Evolutionary conservation across 768 basidiomycete genomes (phyloP).

Genomic region (Heimioporus sp.): DNA sequence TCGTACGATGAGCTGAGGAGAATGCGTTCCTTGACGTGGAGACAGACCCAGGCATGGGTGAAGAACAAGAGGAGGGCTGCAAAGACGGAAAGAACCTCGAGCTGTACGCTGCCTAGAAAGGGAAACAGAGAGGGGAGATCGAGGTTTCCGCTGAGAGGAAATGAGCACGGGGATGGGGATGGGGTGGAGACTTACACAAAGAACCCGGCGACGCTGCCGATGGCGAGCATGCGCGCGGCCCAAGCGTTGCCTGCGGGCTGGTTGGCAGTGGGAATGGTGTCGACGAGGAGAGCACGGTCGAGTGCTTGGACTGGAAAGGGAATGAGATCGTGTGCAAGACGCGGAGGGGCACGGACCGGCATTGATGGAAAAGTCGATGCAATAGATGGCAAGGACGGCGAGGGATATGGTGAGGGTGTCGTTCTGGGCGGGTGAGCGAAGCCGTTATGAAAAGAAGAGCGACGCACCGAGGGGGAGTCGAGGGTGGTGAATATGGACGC

Average conservation of each 20-base stretch:
- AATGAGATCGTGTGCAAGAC: neutral
- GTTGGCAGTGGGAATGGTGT: conserved; percentile 67
- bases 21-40: conserved; percentile 70
- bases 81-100: conserved; percentile 78
- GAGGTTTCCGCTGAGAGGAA: conserved; percentile 63
- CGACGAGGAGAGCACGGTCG: conserved; percentile 88
- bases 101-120: conserved; percentile 73
- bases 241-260: conserved; percentile 92
- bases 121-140: conserved; percentile 70
- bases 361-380: conserved; percentile 65
- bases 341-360: conserved; percentile 35
- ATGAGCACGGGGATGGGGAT: neutral
- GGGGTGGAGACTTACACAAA: conserved; percentile 61
- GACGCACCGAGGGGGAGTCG: conserved; percentile 33
- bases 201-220: conserved; percentile 85
- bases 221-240: conserved; percentile 89
- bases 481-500: conserved; percentile 45
- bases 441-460: neutral
- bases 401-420: conserved; percentile 68
- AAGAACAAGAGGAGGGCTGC: conserved; percentile 64
- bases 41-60: conserved; percentile 62
- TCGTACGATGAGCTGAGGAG: conserved; percentile 45
- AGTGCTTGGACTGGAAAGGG: conserved; percentile 69
- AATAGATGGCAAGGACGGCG: conserved; percentile 69
- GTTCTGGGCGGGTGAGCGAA: conserved; percentile 40